Evolutionary conservation across 768 basidiomycete genomes (phyloP), one percentile per base, ranked within the genome.

Genomic region (Auricularia cornea): DNA sequence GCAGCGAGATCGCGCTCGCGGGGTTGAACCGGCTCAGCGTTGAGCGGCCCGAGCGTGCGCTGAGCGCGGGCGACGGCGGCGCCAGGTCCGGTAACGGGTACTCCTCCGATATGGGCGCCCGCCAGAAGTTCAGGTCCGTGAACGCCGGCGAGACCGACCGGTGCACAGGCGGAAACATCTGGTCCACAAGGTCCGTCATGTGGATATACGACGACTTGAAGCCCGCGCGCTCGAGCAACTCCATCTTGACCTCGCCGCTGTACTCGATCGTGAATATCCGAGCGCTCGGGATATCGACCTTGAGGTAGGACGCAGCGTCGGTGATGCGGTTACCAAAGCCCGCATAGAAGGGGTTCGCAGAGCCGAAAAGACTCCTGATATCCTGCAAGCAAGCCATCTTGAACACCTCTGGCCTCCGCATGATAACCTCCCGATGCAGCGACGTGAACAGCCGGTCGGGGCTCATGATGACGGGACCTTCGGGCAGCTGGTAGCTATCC

Each of bases 321-420:
- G 97, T 98, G 68, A 98, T 98, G 35, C 96, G 85, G 71, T 99
- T 99, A 5, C 97, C 97, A 72, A 99, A 99, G 2, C 97, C 97
- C 41, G 94, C 92, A 71, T 95, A 98, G 77, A 98, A 99, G 0
- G 94, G 89, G 66, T 84, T 88, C 66, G 83, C 80, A 33, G 79
- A 75, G 4, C 90, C 90, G 70, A 98, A 99, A 5, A 98, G 74
- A 26, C 94, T 81, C 67, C 92, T 92, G 61, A 98, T 96, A 75
- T 98, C 97, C 51, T 94, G 83, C 64, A 98, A 77, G 76, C 95
- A 98, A 2, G 96, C 94, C 97, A 99, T 99, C 78, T 99, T 99
- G 83, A 99, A 99, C n/a, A 98, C 84, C 71, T 99, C 97, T 0
- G 97, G 97, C 74, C 98, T 98, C 40, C 95, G 88, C 89, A 98